Base-by-base conservation (phyloP, 139 green algal genomes). In the Yamagishiella unicocca region DNA sequence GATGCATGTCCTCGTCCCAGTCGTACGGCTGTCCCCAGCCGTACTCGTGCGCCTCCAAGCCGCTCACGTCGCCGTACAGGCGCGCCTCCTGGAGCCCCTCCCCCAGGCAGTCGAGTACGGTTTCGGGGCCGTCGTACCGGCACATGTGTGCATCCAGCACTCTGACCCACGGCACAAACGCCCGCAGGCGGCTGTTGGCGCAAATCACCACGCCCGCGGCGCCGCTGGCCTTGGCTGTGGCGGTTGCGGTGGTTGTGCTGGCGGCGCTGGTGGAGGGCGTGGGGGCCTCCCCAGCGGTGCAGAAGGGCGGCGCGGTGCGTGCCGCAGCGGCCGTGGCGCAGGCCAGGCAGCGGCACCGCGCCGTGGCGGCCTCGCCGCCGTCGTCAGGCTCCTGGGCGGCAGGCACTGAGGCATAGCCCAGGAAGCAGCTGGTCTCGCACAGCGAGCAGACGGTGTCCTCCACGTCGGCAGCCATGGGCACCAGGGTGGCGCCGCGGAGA, bases 381-480 rank as follows among this genome's bases (percentile, higher is more conserved):
- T 35, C 8, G 4, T 29, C 67, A 3, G 10, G 22, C 38, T 24
- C 2, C 38, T 38, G 24, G 10, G 3, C 40, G 70, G 21, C 21
- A n/a, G 67, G 12, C 35, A 35, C 58, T 10, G 70, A 45, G 25
- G 40, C 70, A 22, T 31, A 77, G 19, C 70, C 70, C 70, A 77
- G 38, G 31, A 77, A 50, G 70, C 70, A 77, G 38, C 31, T 50
- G 19, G 38, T 38, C 70, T 77, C 70, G 24, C 70, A 77, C 22
- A 19, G 38, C 33, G 70, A 54, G 70, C 70, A 77, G 38, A 77
- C 70, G 5, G 70, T 77, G 70, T 77, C 70, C 40, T 77, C 70
- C 12, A 5, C 24, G 14, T 77, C 70, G 22, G 40, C 10, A 5
- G 2, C 35, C 9, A 6, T 14, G 33, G 66, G 12, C 35, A 22